phyloP scores from a whole-genome alignment of 1,284 basidiomycete genomes.

The Trichosporon ovoides region DNA sequence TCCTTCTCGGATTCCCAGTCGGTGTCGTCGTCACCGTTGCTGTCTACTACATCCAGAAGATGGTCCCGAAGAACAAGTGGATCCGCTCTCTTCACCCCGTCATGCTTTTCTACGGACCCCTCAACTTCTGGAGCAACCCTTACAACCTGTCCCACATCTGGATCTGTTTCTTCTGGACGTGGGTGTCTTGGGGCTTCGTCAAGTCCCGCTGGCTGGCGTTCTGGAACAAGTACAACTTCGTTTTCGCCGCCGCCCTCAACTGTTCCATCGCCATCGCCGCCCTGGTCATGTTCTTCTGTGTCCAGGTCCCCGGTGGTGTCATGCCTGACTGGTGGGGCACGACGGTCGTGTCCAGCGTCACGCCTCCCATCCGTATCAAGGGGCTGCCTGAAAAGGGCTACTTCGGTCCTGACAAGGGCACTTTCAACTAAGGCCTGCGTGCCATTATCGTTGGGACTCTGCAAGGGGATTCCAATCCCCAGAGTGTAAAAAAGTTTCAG shows the following conservation, averaged over 20 bases:
- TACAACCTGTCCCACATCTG: slow-evolving; percentile 15
- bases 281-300: slow-evolving; percentile 61
- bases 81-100: slow-evolving; percentile 15
- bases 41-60: slow-evolving; percentile 34
- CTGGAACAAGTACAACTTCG: slow-evolving; percentile 65
- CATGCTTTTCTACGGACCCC: slow-evolving; percentile 44
- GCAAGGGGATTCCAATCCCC: no score
- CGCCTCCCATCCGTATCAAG: slow-evolving; percentile 15
- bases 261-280: slow-evolving; percentile 59
- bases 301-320: slow-evolving; percentile 29
- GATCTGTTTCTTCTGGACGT: slow-evolving; percentile 7
- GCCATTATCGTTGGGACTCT: no score
- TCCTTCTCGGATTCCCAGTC: slow-evolving; percentile 64
- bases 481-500: no score
- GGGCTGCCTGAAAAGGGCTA: slow-evolving; percentile 8
- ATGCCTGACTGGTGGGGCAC: slow-evolving; percentile 63
- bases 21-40: slow-evolving; percentile 62
- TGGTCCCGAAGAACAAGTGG: slow-evolving; percentile 5
- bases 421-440: slow-evolving; percentile 7
- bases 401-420: slow-evolving; percentile 9
- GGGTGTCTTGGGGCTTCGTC: slow-evolving; percentile 33
- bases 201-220: slow-evolving; percentile 32
- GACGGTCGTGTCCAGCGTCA: slow-evolving; percentile 42
- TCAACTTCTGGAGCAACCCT: slow-evolving; percentile 5
- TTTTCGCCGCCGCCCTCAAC: slow-evolving; percentile 65